These are phyloP conservation scores for Prinsepia uniflora DNA, from an alignment of 306 rosid genomes.

Conservation along the genomic window DNA sequence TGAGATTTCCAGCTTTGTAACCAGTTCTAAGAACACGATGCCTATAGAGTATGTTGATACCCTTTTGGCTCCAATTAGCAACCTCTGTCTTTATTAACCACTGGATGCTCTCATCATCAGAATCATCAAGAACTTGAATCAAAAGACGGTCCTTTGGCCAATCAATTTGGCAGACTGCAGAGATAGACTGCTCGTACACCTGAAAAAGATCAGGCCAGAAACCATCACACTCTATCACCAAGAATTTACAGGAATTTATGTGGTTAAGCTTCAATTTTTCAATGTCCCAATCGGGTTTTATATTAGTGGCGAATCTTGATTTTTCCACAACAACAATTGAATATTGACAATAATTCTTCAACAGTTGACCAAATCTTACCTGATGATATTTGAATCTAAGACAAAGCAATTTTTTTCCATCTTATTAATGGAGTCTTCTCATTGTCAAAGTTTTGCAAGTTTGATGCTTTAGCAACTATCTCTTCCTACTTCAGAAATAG, in stretches of 20 bases:
- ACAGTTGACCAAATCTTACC: neutral
- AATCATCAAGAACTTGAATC: slow-evolving; percentile 94
- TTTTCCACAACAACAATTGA: neutral
- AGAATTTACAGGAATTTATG: slow-evolving; percentile 13
- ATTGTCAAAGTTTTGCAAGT: slow-evolving; percentile 14
- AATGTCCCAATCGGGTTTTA: neutral
- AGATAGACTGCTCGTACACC: slow-evolving; percentile 94
- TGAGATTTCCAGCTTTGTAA: slow-evolving; percentile 96
- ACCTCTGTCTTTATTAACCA: slow-evolving; percentile 76
- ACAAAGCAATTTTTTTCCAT: slow-evolving; percentile 11
- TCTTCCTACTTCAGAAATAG: neutral
- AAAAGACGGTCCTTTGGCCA: slow-evolving; percentile 87
- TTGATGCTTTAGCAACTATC: slow-evolving; percentile 3
- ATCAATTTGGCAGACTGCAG: slow-evolving; percentile 82
- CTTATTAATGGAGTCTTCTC: neutral
- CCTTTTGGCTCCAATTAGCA: slow-evolving; percentile 75
- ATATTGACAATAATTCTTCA: neutral
- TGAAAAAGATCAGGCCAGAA: slow-evolving; percentile 35
- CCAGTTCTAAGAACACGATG: slow-evolving; percentile 89
- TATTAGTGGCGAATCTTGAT: neutral
- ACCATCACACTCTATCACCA: slow-evolving; percentile 6
- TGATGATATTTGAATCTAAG: neutral
- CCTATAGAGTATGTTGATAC: slow-evolving; percentile 68
- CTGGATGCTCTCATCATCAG: slow-evolving; percentile 78
- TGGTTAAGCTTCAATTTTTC: slow-evolving; percentile 7